Evolutionary conservation across 345 rosid genomes (phyloP).

Genomic region (Linum tenue): DNA sequence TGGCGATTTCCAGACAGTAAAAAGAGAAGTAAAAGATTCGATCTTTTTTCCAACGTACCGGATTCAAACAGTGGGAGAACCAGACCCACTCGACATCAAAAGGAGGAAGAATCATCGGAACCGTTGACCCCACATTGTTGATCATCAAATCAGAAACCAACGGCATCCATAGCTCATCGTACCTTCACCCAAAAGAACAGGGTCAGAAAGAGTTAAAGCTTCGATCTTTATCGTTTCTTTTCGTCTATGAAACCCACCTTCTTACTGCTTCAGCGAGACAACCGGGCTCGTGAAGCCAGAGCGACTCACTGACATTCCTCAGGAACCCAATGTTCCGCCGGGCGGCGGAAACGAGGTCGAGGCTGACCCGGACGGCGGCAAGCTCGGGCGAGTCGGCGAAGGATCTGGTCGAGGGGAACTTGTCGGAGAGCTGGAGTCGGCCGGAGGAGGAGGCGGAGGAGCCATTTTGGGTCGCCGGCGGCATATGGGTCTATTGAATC

Average conservation of each 20-base stretch:
- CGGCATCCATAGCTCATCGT: slow-evolving; percentile 95
- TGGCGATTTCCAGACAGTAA: background rate
- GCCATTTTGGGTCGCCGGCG: slow-evolving; percentile 2
- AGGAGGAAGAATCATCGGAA: slow-evolving; percentile 76
- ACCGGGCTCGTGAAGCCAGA: slow-evolving; percentile 58
- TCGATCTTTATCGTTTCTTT: slow-evolving; percentile 9
- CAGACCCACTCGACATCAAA: slow-evolving; percentile 94
- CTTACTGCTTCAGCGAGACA: slow-evolving; percentile 55
- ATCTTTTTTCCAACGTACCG: slow-evolving; percentile 31
- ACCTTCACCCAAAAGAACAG: slow-evolving; percentile 31
- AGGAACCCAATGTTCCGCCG: slow-evolving; percentile 49
- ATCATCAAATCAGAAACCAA: slow-evolving; percentile 58
- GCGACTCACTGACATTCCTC: slow-evolving; percentile 46
- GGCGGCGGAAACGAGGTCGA: slow-evolving; percentile 68
- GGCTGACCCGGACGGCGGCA: slow-evolving; percentile 34
- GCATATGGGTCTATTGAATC: background rate
- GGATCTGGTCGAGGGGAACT: slow-evolving; percentile 28
- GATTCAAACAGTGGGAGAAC: slow-evolving; percentile 86
- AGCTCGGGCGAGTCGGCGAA: slow-evolving; percentile 58
- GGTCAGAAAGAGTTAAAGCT: background rate
- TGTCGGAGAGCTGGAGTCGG: slow-evolving; percentile 11
- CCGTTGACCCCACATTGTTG: slow-evolving; percentile 33
- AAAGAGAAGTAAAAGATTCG: background rate
- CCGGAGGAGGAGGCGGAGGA: slow-evolving; percentile 2
- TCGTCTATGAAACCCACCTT: slow-evolving; percentile 30